phyloP scores from a whole-genome alignment of 345 rosid genomes.

The Hirschfeldia incana region DNA sequence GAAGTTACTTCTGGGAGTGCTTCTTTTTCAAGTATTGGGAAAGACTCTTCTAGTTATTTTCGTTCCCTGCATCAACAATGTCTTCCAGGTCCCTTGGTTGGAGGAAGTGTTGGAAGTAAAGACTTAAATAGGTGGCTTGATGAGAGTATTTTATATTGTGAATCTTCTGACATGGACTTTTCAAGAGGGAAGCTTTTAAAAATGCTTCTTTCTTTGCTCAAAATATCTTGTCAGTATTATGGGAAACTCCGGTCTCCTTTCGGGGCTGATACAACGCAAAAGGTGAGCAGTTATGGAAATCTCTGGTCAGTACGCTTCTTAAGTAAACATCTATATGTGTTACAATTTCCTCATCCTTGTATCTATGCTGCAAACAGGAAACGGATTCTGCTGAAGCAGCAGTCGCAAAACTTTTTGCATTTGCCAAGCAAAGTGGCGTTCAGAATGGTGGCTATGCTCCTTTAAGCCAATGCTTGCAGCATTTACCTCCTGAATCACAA shows the following conservation, averaged over 20 bases:
- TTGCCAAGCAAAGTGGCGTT: slow-evolving; percentile 57
- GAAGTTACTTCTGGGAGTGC: slow-evolving; percentile 60
- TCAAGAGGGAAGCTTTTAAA: slow-evolving; percentile 59
- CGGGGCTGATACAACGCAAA: slow-evolving; percentile 59
- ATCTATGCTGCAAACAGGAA: slow-evolving; percentile 51
- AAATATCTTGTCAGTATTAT: slow-evolving; percentile 87
- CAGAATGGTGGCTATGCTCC: slow-evolving; percentile 55
- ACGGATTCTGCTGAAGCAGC: slow-evolving; percentile 84
- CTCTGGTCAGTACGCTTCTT: neutral
- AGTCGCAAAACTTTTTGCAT: slow-evolving; percentile 90
- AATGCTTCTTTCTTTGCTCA: slow-evolving; percentile 84
- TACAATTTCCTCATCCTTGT: slow-evolving; percentile 23
- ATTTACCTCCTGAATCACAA: slow-evolving; percentile 83
- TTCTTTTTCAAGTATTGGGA: slow-evolving; percentile 44
- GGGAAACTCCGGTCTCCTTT: slow-evolving; percentile 97
- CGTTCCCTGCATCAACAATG: slow-evolving; percentile 67
- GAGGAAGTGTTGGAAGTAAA: slow-evolving; percentile 86
- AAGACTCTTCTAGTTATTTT: slow-evolving; percentile 56
- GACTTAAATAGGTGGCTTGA: slow-evolving; percentile 96
- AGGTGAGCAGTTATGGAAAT: slow-evolving; percentile 47
- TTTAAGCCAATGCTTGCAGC: slow-evolving; percentile 70
- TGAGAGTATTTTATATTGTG: slow-evolving; percentile 68
- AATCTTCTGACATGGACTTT: slow-evolving; percentile 57
- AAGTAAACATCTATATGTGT: neutral
- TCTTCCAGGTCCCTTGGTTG: slow-evolving; percentile 93